Evolutionary conservation across 805 yeast genomes (phyloP).

Genomic region (Phaffomyces thermotolerans): DNA sequence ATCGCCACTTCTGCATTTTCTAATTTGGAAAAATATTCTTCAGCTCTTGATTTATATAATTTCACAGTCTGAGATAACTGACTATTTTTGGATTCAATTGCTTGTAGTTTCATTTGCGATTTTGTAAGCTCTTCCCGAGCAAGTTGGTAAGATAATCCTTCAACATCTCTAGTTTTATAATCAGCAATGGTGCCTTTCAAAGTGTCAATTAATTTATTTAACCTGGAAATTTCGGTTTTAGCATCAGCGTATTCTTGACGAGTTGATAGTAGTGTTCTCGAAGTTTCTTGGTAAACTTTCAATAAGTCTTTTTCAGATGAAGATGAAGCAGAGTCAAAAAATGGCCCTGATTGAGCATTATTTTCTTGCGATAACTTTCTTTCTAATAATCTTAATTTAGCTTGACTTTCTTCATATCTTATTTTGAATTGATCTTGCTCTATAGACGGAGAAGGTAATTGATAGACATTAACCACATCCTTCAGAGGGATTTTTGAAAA

Average conservation of each 20-base stretch:
- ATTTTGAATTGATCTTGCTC: conserved; percentile 29
- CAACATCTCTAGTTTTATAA: conserved; percentile 12
- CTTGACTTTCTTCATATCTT: conserved; percentile 41
- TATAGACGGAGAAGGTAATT: conserved; percentile 19
- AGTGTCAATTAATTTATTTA: conserved; percentile 35
- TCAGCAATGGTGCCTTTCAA: conserved; percentile 22
- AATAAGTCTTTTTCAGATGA: conserved; percentile 38
- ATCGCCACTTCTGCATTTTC: conserved; percentile 76
- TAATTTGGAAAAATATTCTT: conserved; percentile 62
- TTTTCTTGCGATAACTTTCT: conserved; percentile 22
- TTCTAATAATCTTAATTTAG: conserved; percentile 36
- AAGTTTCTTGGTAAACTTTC: conserved; percentile 42
- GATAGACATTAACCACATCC: conserved; percentile 13
- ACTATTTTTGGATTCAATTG: conserved; percentile 45
- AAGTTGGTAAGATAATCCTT: conserved; percentile 17
- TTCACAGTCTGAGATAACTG: conserved; percentile 50
- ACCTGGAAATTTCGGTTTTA: conserved; percentile 34
- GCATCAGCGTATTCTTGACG: conserved; percentile 36
- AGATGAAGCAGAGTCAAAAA: conserved; percentile 1
- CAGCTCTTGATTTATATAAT: conserved; percentile 64
- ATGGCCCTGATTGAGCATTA: not conserved
- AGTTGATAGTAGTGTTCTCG: conserved; percentile 36
- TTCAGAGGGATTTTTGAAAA: conserved; percentile 32
- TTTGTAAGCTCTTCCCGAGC: conserved; percentile 34
- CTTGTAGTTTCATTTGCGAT: conserved; percentile 50